Evolutionary conservation across 2,329 filamentous ascomycete species (phyloP).

Genomic region (Fusarium sarcochroum): DNA sequence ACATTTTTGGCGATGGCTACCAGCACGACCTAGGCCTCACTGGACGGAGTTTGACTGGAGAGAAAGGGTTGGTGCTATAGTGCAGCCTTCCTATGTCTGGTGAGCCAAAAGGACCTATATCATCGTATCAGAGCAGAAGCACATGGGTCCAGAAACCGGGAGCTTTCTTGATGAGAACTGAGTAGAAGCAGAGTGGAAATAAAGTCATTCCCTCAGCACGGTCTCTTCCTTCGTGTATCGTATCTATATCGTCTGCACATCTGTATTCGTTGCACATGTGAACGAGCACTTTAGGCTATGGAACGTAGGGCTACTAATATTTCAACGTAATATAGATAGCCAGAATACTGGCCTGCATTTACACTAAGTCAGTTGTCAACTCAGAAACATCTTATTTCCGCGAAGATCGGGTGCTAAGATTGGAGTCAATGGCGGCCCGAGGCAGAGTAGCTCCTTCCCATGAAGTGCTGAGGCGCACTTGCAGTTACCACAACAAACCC

Average conservation of each 20-base stretch:
- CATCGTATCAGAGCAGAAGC: neutral
- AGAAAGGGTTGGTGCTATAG: constrained; percentile 7
- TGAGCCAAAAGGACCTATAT: neutral
- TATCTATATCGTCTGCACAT: neutral
- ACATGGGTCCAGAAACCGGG: neutral
- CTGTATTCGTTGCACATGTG: too few species aligned
- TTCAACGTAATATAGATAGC: too few species aligned
- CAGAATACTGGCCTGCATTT: too few species aligned
- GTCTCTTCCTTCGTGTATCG: neutral
- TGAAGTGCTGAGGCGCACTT: neutral
- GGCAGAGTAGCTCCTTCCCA: constrained; percentile 7
- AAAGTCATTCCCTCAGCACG: neutral
- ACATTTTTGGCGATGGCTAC: constrained; percentile 53
- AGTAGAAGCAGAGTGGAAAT: neutral
- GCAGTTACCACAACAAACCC: neutral
- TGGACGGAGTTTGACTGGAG: constrained; percentile 24
- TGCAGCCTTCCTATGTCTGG: constrained; percentile 21
- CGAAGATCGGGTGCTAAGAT: neutral
- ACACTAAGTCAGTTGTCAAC: too few species aligned
- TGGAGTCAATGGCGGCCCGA: neutral
- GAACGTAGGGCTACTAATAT: too few species aligned
- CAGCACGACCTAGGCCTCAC: constrained; percentile 29
- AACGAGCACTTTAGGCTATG: too few species aligned
- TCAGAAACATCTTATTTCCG: neutral
- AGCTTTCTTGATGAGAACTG: neutral